Evolutionary conservation across 441 rosid genomes (phyloP).

Genomic region (Pelargonium cotyledonis): DNA sequence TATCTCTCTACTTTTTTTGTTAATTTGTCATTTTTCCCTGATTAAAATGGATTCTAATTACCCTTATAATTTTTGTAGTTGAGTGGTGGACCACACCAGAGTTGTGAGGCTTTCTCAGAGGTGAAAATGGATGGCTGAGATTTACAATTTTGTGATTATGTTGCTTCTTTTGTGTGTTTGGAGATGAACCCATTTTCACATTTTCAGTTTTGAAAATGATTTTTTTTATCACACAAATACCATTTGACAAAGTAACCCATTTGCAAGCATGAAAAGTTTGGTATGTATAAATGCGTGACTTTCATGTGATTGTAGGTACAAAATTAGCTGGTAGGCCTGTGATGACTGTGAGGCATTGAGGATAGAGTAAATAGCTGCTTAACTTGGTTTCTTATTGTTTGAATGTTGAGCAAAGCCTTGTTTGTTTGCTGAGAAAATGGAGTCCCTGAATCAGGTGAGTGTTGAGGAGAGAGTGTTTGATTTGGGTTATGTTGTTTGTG

Average conservation of each 20-base stretch:
- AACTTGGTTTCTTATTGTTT: no score
- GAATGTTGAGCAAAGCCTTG: no score
- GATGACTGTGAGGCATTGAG: no score
- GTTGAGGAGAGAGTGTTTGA: no score
- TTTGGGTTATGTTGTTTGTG: no score
- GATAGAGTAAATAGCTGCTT: no score
- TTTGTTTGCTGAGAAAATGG: no score
- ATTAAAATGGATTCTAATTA: conserved; percentile 6
- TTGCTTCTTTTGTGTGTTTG: conserved; percentile 15
- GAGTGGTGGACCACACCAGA: neutral
- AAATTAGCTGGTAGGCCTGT: no score
- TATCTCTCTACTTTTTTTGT: neutral
- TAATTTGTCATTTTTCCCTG: neutral
- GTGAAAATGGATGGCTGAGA: conserved; percentile 22
- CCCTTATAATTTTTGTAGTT: neutral
- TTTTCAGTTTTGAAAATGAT: conserved; percentile 7
- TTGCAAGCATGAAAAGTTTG: conserved; percentile 20
- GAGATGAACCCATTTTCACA: conserved; percentile 12
- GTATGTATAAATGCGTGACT: neutral
- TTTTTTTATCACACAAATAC: neutral
- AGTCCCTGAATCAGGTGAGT: no score
- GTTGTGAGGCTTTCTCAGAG: neutral
- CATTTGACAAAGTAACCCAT: neutral
- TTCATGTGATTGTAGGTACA: neutral
- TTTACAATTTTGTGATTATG: conserved; percentile 22